Conservation (phyloP, 495 filamentous ascomycete species). For the Daldinia childiae region DNA sequence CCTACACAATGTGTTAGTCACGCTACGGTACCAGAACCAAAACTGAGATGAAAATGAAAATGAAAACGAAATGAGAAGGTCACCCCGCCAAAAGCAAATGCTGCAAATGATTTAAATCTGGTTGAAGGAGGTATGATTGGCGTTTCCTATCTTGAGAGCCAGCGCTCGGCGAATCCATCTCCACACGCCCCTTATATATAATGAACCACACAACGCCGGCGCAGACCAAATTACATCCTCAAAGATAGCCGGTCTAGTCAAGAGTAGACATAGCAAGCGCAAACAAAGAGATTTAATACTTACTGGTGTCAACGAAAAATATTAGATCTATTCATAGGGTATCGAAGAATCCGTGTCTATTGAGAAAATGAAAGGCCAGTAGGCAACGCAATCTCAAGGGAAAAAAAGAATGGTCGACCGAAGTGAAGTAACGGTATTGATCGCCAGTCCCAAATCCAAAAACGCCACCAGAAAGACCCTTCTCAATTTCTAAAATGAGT, state of each 20-base stretch:
- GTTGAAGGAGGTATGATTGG: constrained; percentile 36
- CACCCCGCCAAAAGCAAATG: constrained; percentile 21
- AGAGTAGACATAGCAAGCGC: neutral
- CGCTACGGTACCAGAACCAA: constrained; percentile 12
- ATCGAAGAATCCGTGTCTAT: constrained; percentile 52
- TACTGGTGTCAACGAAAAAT: constrained; percentile 39
- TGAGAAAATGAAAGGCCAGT: constrained; percentile 27
- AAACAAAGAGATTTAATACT: constrained; percentile 36
- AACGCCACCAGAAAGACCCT: constrained; percentile 35
- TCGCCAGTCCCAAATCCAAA: constrained; percentile 37
- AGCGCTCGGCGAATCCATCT: constrained; percentile 24
- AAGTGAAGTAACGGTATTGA: constrained; percentile 27
- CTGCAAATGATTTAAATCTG: constrained; percentile 27
- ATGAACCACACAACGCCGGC: constrained; percentile 27
- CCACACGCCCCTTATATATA: constrained; percentile 26
- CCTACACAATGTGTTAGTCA: constrained; percentile 28
- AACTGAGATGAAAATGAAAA: constrained; percentile 20
- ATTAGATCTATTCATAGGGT: constrained; percentile 55
- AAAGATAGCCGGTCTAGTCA: constrained; percentile 3
- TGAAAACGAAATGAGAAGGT: constrained; percentile 10
- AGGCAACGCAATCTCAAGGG: constrained; percentile 1
- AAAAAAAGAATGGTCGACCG: constrained; percentile 26
- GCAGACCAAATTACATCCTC: constrained; percentile 23
- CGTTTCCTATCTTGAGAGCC: constrained; percentile 16
- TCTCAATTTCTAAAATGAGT: constrained; percentile 29